These are phyloP conservation scores for Hypsizygus marmoreus DNA, from an alignment of 768 basidiomycete genomes.

Conservation along the genomic window DNA sequence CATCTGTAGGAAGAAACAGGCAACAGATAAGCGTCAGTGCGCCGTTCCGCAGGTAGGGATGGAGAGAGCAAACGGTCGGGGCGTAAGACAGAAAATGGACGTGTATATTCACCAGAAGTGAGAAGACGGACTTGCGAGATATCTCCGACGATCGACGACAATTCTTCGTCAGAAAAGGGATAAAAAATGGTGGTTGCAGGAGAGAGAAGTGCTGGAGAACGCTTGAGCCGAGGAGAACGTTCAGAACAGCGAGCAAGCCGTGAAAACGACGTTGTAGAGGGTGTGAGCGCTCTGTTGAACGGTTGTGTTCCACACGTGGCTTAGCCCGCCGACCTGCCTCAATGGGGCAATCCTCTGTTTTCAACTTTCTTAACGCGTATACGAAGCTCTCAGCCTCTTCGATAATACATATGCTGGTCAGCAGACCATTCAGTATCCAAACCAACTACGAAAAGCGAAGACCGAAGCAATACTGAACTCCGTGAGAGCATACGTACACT, in stretches of 20 bases:
- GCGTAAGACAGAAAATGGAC: constrained; percentile 14
- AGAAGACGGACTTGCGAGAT: constrained; percentile 15
- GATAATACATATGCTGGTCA: no score
- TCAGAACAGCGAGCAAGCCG: constrained; percentile 17
- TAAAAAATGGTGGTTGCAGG: constrained; percentile 15
- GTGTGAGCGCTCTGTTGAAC: constrained; percentile 27
- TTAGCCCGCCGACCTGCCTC: constrained; percentile 20
- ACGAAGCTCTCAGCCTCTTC: no score
- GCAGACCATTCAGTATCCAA: no score
- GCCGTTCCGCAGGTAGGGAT: constrained; percentile 18
- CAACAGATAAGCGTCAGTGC: constrained; percentile 12
- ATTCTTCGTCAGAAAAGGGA: constrained; percentile 6
- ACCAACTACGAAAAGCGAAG: no score
- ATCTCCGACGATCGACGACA: constrained; percentile 24
- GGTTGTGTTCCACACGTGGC: constrained; percentile 42
- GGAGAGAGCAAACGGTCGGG: constrained; percentile 5
- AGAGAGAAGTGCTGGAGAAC: constrained; percentile 10
- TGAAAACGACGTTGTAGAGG: constrained; percentile 19
- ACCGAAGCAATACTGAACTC: no score
- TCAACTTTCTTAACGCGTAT: no score
- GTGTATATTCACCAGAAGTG: constrained; percentile 19
- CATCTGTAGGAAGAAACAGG: constrained; percentile 34
- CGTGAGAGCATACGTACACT: no score
- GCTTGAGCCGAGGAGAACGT: constrained; percentile 20
- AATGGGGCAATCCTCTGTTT: constrained; percentile 17